Evolutionary conservation across 306 rosid species (phyloP).

Genomic region (Luffa aegyptiaca): DNA sequence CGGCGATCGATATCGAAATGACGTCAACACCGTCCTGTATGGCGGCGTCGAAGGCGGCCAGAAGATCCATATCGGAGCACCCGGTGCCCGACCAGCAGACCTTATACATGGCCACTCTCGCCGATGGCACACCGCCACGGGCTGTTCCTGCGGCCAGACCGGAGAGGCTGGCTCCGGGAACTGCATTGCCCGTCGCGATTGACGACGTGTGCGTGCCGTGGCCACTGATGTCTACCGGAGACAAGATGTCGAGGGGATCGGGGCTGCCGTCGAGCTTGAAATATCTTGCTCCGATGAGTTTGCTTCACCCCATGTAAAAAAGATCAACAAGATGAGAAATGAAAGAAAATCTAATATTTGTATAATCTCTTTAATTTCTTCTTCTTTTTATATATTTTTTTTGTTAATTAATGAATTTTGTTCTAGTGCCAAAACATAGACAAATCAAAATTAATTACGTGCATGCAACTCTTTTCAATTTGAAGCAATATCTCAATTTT

Average conservation of each 20-base stretch:
- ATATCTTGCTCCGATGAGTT: slow-evolving; percentile 72
- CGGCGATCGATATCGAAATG: slow-evolving; percentile 75
- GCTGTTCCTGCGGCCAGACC: slow-evolving; percentile 69
- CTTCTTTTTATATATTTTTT: too few species aligned
- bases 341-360: background rate
- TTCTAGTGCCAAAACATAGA: too few species aligned
- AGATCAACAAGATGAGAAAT: background rate
- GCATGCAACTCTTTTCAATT: too few species aligned
- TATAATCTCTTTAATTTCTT: too few species aligned
- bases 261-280: slow-evolving; percentile 55
- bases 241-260: slow-evolving; percentile 43
- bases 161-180: slow-evolving; percentile 50
- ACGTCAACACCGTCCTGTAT: slow-evolving; percentile 80
- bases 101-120: slow-evolving; percentile 74
- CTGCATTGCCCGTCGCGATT: slow-evolving; percentile 45
- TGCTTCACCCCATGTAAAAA: slow-evolving; percentile 31
- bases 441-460: too few species aligned
- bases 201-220: slow-evolving; percentile 91
- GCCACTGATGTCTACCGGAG: slow-evolving; percentile 68
- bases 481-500: too few species aligned
- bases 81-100: slow-evolving; percentile 63
- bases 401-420: too few species aligned
- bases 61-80: slow-evolving; percentile 78
- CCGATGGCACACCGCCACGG: slow-evolving; percentile 69
- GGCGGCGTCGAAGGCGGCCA: slow-evolving; percentile 88